These are phyloP conservation scores for Solanum chiquidenum DNA, from an alignment of 257 asterid genomes.

Conservation along the genomic window DNA sequence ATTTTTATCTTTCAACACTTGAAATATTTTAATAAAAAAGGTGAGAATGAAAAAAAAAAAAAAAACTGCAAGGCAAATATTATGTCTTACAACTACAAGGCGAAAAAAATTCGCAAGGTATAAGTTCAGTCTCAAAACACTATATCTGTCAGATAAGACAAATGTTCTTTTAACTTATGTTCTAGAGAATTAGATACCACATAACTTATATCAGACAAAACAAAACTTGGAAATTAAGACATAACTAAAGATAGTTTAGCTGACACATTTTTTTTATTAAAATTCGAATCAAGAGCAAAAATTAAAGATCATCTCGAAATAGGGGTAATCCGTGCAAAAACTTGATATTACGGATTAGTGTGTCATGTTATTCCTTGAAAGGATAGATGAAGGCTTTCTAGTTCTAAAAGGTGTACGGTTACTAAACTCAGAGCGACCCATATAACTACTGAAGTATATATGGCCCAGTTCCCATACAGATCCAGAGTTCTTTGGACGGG, in stretches of 20 bases:
- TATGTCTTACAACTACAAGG: no score
- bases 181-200: not conserved
- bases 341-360: not conserved
- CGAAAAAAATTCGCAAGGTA: not conserved
- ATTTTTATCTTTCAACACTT: not conserved
- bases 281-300: not conserved
- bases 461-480: not conserved
- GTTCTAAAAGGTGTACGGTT: not conserved
- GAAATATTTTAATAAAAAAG: no score
- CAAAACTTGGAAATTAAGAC: not conserved
- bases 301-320: no score
- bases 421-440: not conserved
- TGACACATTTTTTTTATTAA: no score
- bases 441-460: not conserved
- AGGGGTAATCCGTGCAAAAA: no score
- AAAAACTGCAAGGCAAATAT: no score
- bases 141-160: not conserved
- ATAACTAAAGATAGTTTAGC: not conserved
- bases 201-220: not conserved
- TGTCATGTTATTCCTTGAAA: not conserved
- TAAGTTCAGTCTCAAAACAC: not conserved
- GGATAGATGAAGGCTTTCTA: not conserved
- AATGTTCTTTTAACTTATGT: not conserved
- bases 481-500: not conserved
- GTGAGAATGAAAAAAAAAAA: no score